A percentile compares a stretch with the other conserved stretches of the same genome.
phyloP scores from a whole-genome alignment of 495 filamentous ascomycete genomes.

The Evernia prunastri region DNA sequence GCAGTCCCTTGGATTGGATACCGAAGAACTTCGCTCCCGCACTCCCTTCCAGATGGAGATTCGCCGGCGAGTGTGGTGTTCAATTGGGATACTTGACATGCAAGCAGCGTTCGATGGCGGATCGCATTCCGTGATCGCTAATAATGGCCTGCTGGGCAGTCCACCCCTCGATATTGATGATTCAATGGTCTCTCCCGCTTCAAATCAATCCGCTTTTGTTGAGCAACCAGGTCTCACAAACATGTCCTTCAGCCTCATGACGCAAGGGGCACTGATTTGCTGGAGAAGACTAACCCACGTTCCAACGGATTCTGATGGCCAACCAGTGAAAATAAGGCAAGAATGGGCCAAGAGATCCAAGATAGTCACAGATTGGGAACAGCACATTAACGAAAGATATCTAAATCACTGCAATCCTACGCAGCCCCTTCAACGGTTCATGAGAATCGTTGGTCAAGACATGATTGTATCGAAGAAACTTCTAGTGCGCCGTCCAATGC shows the following conservation, averaged over 20 bases:
- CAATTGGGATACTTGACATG: slow-evolving; percentile 14
- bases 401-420: not conserved
- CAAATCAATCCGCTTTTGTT: not conserved
- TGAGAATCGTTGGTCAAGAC: slow-evolving; percentile 7
- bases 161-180: slow-evolving; percentile 13
- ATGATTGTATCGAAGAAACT: slow-evolving; percentile 9
- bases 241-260: slow-evolving; percentile 14
- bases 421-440: slow-evolving; percentile 9
- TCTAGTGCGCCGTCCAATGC: slow-evolving; percentile 11
- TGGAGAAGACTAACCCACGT: slow-evolving; percentile 7
- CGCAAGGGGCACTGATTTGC: slow-evolving; percentile 2
- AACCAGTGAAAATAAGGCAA: not conserved
- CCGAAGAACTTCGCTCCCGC: not conserved
- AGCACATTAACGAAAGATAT: slow-evolving; percentile 2
- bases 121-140: slow-evolving; percentile 3
- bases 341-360: slow-evolving; percentile 3
- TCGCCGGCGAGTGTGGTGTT: slow-evolving; percentile 10
- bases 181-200: slow-evolving; percentile 2
- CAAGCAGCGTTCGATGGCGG: slow-evolving; percentile 18
- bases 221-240: slow-evolving; percentile 10
- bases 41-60: slow-evolving; percentile 11
- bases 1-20: slow-evolving; percentile 11
- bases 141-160: not conserved
- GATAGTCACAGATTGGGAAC: not conserved
- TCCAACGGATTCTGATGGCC: not conserved